Conservation (phyloP, 805 yeast genomes). For the Yamadazyma takamatsuzukensis region DNA sequence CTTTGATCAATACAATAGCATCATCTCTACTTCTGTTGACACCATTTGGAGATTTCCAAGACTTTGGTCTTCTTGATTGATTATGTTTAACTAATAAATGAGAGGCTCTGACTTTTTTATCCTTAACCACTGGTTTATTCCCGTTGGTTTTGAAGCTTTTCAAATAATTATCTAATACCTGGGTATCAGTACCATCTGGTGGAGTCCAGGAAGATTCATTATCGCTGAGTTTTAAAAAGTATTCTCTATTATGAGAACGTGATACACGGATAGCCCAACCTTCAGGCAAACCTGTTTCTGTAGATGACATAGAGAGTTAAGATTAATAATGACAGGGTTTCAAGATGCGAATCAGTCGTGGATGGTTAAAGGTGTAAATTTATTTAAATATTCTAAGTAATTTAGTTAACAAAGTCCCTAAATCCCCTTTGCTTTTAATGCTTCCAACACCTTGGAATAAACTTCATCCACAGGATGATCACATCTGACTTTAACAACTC, state of each 20-base stretch:
- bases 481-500: conserved; percentile 77
- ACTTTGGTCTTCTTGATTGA: conserved; percentile 83
- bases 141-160: conserved; percentile 29
- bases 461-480: conserved; percentile 79
- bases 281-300: conserved; percentile 72
- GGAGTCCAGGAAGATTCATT: conserved; percentile 86
- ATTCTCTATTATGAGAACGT: conserved; percentile 78
- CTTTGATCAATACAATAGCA: conserved; percentile 62
- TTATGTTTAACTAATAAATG: conserved; percentile 82
- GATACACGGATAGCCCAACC: conserved; percentile 83
- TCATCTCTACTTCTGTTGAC: conserved; percentile 82
- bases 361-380: background rate
- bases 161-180: conserved; percentile 54
- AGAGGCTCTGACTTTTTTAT: conserved; percentile 70
- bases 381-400: too few relatives aligned
- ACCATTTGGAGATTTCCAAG: conserved; percentile 74
- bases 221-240: conserved; percentile 68
- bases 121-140: conserved; percentile 44
- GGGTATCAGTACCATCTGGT: conserved; percentile 76
- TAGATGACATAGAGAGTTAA: conserved; percentile 1
- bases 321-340: background rate
- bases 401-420: conserved; percentile 2
- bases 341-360: background rate
- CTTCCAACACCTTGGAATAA: conserved; percentile 61
- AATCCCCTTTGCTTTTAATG: conserved; percentile 46